Percentiles rank a stretch among this genome's conserved stretches.
Evolutionary conservation across 2,329 filamentous ascomycete genomes (phyloP).

Genomic region (Hyphodiscus sp.): DNA sequence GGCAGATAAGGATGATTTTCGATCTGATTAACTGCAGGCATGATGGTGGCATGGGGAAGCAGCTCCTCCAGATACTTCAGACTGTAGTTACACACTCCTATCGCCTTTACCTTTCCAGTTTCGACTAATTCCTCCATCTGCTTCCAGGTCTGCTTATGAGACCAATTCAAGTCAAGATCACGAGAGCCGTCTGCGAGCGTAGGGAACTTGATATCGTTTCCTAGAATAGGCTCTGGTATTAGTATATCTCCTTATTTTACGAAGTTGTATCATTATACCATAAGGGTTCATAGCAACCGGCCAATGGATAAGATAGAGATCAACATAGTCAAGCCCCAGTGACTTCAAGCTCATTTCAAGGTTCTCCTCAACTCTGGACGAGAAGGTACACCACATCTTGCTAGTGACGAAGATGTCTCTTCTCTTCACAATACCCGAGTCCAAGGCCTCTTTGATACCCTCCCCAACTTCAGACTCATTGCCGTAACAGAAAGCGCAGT

Average conservation of each 20-base stretch:
- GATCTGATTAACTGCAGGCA: constrained; percentile 71
- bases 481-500: constrained; percentile 51
- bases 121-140: constrained; percentile 71
- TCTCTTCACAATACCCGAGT: constrained; percentile 53
- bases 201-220: no score
- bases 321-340: constrained; percentile 43
- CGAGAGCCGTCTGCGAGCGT: constrained; percentile 53
- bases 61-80: constrained; percentile 70
- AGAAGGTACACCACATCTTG: constrained; percentile 60
- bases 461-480: constrained; percentile 61
- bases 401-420: constrained; percentile 58
- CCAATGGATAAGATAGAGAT: constrained; percentile 47
- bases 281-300: constrained; percentile 49
- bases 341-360: constrained; percentile 43
- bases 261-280: constrained; percentile 24
- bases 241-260: neutral
- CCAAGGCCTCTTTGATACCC: constrained; percentile 51
- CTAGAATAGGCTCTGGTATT: no score
- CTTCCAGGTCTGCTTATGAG: constrained; percentile 70
- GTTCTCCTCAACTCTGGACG: constrained; percentile 56
- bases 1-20: constrained; percentile 84
- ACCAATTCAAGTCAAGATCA: constrained; percentile 48
- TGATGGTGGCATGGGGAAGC: constrained; percentile 62
- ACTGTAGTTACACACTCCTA: constrained; percentile 78
- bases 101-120: constrained; percentile 59